Base-by-base conservation (phyloP, 2,329 filamentous ascomycete species). In the Tolypocladium tropicale region DNA sequence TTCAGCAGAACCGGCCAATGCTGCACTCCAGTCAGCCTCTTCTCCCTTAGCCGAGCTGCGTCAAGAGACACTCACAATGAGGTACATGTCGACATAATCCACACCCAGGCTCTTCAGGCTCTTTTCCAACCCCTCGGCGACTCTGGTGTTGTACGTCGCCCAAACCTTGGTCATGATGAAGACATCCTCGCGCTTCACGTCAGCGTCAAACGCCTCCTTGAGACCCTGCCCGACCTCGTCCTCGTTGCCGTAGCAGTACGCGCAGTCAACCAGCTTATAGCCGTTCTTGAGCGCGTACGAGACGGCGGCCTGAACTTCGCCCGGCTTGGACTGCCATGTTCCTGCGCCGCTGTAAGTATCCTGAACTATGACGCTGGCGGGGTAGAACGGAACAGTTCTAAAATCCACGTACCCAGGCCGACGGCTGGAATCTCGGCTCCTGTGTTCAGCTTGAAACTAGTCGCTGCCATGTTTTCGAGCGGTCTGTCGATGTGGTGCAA, bases 161-260 rank as follows among this genome's bases (percentile, higher is more conserved):
- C 90, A 95, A 39, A 92, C 80, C 79, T 95, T 95, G 65, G 85
- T 90, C 55, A 89, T 88, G 57, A 95, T 82, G 73, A 94, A 95
- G 59, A 95, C 74, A 57, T 95, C 88, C 68, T 88, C 82, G 59
- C 90, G 82, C 78, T 86, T 88, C 64, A 88, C 76, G 28, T 89
- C 89, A 6, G 82, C 74, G 30, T 75, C 77, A 65, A 93, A 83
- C 33, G 87, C 89, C 56, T 88, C 84, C 67, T 84, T 82, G 55
- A 95, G 79, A 11, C 88, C 90, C 67, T 85, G 76, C 60, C 90
- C 90, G 18, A 95, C 90, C 70, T 93, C 89, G 52, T 86, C 80
- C 73, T 95, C 90, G 70, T 95, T 92, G 63, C 78, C 85, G 72
- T 90, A 90, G 73, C 85, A 87, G 75, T 87, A 89, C 6, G 88